phyloP scores from a whole-genome alignment of 805 yeast genomes.

The Starmerella lactis-condensi region DNA sequence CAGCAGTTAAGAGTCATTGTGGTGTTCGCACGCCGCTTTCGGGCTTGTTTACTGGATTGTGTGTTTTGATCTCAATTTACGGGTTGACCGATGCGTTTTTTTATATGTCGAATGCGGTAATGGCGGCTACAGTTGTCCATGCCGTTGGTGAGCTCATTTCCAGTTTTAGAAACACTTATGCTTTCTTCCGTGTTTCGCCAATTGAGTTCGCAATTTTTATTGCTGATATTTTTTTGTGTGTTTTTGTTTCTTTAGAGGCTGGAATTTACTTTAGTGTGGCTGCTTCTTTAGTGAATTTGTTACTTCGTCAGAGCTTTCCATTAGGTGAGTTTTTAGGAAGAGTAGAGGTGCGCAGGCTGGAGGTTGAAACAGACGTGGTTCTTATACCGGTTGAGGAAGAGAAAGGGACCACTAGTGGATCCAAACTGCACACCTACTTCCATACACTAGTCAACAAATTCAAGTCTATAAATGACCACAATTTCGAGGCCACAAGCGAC shows the following conservation, averaged over 20 bases:
- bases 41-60: slow-evolving; percentile 74
- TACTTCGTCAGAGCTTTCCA: slow-evolving; percentile 64
- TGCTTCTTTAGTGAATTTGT: slow-evolving; percentile 56
- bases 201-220: slow-evolving; percentile 55
- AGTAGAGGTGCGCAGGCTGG: slow-evolving; percentile 42
- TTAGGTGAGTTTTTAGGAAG: slow-evolving; percentile 68
- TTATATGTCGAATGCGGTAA: slow-evolving; percentile 76
- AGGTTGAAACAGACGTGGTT: slow-evolving; percentile 21
- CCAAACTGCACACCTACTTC: neutral
- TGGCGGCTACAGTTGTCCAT: slow-evolving; percentile 76
- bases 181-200: slow-evolving; percentile 55
- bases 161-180: slow-evolving; percentile 29
- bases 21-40: slow-evolving; percentile 90
- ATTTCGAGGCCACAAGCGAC: too few species aligned
- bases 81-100: slow-evolving; percentile 67
- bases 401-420: slow-evolving; percentile 1
- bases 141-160: slow-evolving; percentile 78
- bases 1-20: slow-evolving; percentile 85
- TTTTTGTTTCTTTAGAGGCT: slow-evolving; percentile 61
- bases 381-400: slow-evolving; percentile 1
- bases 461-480: too few species aligned
- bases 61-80: slow-evolving; percentile 72
- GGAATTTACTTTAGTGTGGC: slow-evolving; percentile 83
- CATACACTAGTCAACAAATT: too few species aligned
- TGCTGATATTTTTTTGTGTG: slow-evolving; percentile 52